Evolutionary conservation across 257 asterid genomes (phyloP), one percentile per base, ranked within the genome.

Genomic region (Sherardia arvensis): DNA sequence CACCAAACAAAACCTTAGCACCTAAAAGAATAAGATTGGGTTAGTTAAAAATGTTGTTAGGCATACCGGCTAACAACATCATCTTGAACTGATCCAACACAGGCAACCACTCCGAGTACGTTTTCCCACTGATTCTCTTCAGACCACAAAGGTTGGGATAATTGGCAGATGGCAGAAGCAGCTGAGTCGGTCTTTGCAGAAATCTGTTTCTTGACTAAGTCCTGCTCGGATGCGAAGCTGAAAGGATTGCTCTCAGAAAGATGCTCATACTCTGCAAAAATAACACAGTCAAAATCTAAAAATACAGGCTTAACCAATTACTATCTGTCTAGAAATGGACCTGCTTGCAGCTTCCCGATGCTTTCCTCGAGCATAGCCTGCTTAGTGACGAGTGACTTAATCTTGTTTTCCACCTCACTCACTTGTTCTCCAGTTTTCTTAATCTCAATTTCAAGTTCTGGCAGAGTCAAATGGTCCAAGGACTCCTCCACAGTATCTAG

Each of bases 81-180:
- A 78, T 73, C 77, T 25, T 15, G 62, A 51, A 77, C 81, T 43
- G 78, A 69, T 76, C 87, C 96, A 29, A 88, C 78, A 65, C 77
- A 80, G 26, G 95, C 92, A 68, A 82, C 90, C 7, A 79, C 80
- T 12, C 95, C 95, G 10, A 86, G 71, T 60, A 86, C 34, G 57
- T 75, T 73, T 10, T 48, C n/a, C n/a, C n/a, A n/a, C n/a, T n/a
- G n/a, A n/a, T n/a, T n/a, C n/a, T n/a, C n/a, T n/a, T n/a, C n/a
- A n/a, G n/a, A 25, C 10, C 69, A 26, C 14, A 57, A 15, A 55
- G 78, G 69, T 61, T 67, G 69, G 8, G 45, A 71, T 22, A 73
- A 27, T 70, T 59, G 79, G 73, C 87, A 75, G 56, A 81, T 33
- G 69, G 76, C 70, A 70, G 86, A 73, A 14, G 86, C 86, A 45